phyloP scores from a whole-genome alignment of 768 basidiomycete species.

The Tephrocybe sp. region DNA sequence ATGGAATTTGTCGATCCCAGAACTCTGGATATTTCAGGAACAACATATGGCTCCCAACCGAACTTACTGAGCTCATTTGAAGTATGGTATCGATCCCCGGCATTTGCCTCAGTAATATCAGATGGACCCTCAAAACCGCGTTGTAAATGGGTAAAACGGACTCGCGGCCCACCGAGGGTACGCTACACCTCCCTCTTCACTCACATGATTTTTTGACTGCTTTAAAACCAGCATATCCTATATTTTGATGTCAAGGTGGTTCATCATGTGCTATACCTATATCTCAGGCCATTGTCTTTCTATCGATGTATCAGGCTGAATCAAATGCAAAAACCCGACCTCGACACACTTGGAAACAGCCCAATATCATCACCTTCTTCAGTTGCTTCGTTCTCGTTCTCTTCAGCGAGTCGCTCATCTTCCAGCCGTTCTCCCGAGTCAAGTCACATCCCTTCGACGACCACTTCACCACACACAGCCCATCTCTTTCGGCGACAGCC shows the following conservation, averaged over 20 bases:
- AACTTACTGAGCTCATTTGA: slow-evolving; percentile 3
- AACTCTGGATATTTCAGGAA: slow-evolving; percentile 1
- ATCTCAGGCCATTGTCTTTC: slow-evolving; percentile 21
- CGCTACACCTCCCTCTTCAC: slow-evolving; percentile 4
- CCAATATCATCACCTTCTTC: slow-evolving; percentile 51
- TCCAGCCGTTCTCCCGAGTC: slow-evolving; percentile 42
- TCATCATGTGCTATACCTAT: slow-evolving; percentile 26
- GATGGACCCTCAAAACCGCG: slow-evolving; percentile 9
- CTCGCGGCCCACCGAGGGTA: slow-evolving; percentile 23
- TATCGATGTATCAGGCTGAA: slow-evolving; percentile 23
- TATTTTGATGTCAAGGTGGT: slow-evolving; percentile 14
- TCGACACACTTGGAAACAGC: slow-evolving; percentile 28
- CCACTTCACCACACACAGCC: slow-evolving; percentile 33
- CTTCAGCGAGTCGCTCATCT: slow-evolving; percentile 31
- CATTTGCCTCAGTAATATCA: slow-evolving; percentile 8
- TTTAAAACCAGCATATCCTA: slow-evolving; percentile 18
- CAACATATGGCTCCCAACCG: slow-evolving; percentile 8
- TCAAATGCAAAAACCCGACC: too few relatives aligned
- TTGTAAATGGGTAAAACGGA: slow-evolving; percentile 16
- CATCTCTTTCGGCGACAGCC: slow-evolving; percentile 41
- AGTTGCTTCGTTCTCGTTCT: slow-evolving; percentile 35
- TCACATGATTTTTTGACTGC: slow-evolving; percentile 15
- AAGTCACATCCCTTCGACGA: slow-evolving; percentile 37
- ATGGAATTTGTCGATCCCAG: slow-evolving; percentile 2
- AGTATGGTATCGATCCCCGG: slow-evolving; percentile 7